Evolutionary conservation across 2,329 filamentous ascomycete species (phyloP).

Genomic region (Aureobasidium namibiae): DNA sequence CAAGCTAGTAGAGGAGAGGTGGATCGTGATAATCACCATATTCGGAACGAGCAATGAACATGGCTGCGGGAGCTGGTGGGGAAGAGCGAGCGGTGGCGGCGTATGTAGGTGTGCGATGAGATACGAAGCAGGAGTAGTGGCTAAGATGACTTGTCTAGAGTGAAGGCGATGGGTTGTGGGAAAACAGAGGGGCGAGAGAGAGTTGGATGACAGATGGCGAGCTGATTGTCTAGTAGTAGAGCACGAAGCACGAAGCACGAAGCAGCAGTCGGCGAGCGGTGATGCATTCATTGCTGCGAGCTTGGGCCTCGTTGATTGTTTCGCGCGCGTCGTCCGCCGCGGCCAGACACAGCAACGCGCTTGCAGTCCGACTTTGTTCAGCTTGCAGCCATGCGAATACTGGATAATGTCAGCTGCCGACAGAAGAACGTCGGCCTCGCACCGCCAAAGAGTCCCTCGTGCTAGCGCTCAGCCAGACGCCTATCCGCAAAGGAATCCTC

Average conservation of each 20-base stretch:
- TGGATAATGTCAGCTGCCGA: constrained; percentile 12
- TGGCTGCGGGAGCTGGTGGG: constrained; percentile 47
- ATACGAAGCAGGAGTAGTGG: background rate
- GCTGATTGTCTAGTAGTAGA: background rate
- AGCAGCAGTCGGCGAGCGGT: too few relatives aligned
- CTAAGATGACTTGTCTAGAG: background rate
- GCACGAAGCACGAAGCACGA: background rate
- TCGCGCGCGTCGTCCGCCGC: background rate
- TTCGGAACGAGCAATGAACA: constrained; percentile 99
- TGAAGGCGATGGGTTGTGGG: background rate
- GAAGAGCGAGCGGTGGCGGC: constrained; percentile 5
- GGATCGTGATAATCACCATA: constrained; percentile 64
- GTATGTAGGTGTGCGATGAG: background rate
- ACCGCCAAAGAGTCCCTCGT: constrained; percentile 27
- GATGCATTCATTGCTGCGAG: background rate
- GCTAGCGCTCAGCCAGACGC: constrained; percentile 11
- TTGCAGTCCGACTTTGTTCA: background rate
- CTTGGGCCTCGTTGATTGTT: background rate
- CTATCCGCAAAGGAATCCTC: constrained; percentile 15
- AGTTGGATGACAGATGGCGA: background rate
- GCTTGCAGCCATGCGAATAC: constrained; percentile 10
- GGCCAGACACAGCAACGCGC: background rate
- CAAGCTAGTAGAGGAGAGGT: constrained; percentile 12
- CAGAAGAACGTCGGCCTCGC: constrained; percentile 21
- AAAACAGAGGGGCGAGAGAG: background rate